phyloP scores from a whole-genome alignment of 768 basidiomycete species.

The Pleurotus platypus region DNA sequence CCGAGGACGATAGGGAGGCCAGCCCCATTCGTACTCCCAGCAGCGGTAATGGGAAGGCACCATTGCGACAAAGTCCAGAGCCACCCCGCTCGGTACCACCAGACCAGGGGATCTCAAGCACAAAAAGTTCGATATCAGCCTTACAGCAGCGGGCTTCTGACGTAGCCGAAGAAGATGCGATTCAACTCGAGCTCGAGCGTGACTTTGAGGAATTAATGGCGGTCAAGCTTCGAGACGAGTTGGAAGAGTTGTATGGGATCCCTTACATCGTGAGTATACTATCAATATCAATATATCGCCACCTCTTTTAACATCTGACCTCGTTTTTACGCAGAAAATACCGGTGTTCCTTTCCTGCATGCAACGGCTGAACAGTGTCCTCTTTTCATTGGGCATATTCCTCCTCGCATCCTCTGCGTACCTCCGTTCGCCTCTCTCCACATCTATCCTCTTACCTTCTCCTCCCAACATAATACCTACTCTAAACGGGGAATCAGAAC shows the following conservation, averaged over 20 bases:
- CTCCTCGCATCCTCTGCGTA: constrained; percentile 61
- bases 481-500: constrained; percentile 3
- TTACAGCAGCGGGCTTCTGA: background rate
- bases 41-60: background rate
- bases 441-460: constrained; percentile 12
- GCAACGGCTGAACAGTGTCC: constrained; percentile 69
- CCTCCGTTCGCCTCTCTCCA: constrained; percentile 43
- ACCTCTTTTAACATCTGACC: too few species aligned
- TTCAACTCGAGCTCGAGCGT: constrained; percentile 47
- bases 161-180: constrained; percentile 8
- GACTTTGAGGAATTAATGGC: constrained; percentile 65
- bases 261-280: constrained; percentile 63
- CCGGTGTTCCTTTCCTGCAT: constrained; percentile 78
- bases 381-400: constrained; percentile 66
- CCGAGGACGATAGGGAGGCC: constrained; percentile 19
- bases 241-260: constrained; percentile 79
- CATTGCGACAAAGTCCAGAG: background rate
- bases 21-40: background rate
- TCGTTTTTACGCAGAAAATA: constrained; percentile 34
- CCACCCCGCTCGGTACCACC: background rate
- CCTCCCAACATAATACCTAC: background rate
- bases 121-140: too few species aligned
- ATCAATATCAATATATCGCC: too few species aligned
- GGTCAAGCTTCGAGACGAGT: constrained; percentile 65
- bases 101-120: background rate